Percentiles rank a stretch among this genome's conserved stretches.
Evolutionary conservation across 129 eudicot species (phyloP).

Genomic region (Heracleum sosnowskyi): DNA sequence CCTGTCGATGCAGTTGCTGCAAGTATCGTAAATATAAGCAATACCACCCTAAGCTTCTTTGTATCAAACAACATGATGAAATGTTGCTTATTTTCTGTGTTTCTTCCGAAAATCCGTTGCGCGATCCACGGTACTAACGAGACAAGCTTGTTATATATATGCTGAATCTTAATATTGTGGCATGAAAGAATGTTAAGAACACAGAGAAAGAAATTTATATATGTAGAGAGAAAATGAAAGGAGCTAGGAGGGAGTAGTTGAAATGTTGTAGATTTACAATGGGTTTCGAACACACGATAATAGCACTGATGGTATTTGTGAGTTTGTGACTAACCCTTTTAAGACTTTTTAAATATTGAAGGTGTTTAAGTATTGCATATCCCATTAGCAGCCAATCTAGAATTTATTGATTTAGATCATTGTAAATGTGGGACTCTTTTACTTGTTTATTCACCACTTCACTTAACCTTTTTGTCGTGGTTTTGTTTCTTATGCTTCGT

Average conservation of each 20-base stretch:
- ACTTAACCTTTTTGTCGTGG: background rate
- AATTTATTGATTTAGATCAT: background rate
- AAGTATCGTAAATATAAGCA: slow-evolving; percentile 2
- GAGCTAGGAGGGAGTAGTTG: slow-evolving; percentile 1
- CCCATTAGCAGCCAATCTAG: slow-evolving; percentile 12
- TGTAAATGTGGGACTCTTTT: background rate
- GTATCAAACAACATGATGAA: background rate
- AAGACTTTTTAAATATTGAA: background rate
- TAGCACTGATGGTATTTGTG: background rate
- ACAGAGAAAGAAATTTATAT: background rate
- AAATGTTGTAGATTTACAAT: too few relatives aligned
- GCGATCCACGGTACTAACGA: background rate
- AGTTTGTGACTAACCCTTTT: too few relatives aligned
- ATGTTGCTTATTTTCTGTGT: background rate
- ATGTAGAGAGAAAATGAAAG: too few relatives aligned
- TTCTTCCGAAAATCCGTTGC: background rate
- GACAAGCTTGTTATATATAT: background rate
- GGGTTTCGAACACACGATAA: background rate
- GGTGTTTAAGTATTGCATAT: background rate
- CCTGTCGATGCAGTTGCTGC: slow-evolving; percentile 14
- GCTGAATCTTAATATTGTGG: background rate
- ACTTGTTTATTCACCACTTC: background rate
- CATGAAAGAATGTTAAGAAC: background rate
- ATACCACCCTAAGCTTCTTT: background rate
- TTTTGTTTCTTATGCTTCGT: background rate